Conservation (phyloP, 139 green algal species). For the Volvox reticuliferus region DNA sequence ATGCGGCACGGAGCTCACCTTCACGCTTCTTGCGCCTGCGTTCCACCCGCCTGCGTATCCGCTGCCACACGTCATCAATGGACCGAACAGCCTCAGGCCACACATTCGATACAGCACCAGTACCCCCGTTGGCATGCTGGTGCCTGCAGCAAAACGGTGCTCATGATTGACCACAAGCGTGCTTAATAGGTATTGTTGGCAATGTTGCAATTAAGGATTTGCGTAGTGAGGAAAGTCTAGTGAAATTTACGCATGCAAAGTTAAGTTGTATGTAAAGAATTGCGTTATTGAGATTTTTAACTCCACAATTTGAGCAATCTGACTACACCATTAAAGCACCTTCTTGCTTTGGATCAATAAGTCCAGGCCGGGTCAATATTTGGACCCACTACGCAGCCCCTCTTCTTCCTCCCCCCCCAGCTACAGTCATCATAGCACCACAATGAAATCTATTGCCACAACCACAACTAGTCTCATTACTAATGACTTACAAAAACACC, state of each 20-base stretch:
- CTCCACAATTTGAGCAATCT: too few relatives aligned
- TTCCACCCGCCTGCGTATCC: conserved; percentile 31
- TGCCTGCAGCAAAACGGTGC: neutral
- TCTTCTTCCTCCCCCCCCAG: neutral
- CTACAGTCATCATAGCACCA: neutral
- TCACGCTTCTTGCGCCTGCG: neutral
- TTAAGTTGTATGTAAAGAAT: neutral
- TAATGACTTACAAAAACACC: conserved; percentile 20
- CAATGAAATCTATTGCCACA: neutral
- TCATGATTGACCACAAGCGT: too few relatives aligned
- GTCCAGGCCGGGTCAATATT: neutral
- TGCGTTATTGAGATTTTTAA: neutral
- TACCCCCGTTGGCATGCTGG: conserved; percentile 8
- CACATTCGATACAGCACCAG: neutral
- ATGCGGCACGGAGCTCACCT: neutral
- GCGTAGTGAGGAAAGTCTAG: neutral
- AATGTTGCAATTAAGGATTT: neutral
- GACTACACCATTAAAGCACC: too few relatives aligned
- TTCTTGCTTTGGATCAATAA: too few relatives aligned
- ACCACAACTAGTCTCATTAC: neutral
- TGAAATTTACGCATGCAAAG: neutral
- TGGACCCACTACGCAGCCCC: neutral
- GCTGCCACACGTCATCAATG: conserved; percentile 20
- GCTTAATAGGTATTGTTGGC: neutral
- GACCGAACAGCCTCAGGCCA: conserved; percentile 8